Base-by-base conservation (phyloP, 176 grass and related monocot species). In the Zea luxurians region DNA sequence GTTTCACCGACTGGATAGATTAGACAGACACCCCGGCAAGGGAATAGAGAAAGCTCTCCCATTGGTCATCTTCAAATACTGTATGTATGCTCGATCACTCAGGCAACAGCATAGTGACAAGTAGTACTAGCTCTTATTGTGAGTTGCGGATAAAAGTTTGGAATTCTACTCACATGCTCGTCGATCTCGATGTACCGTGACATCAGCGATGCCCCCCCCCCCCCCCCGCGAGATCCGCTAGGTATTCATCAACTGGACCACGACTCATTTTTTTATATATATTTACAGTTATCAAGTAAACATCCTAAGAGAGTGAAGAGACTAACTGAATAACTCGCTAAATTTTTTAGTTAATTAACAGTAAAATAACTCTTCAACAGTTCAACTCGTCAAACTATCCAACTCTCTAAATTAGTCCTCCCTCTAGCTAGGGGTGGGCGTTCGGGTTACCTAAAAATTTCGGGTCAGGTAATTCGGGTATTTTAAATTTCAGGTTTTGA, bases 121-220 rank as follows among this genome's bases (percentile, higher is more conserved):
- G 66, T 13, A 8, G 16, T 4, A 68, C 17, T n/a, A n/a, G n/a
- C n/a, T 42, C 7, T 45, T 47, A 5, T 37, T 66, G 2, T 27
- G 48, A 2, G 54, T 41, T 63, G 17, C 43, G 81, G 86, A 88
- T 88, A 84, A 80, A 80, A 80, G 41, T 45, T 80, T 43, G 70
- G 77, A 76, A 84, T 84, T 78, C 12, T n/a, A 17, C 64, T 57
- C 86, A 84, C 86, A 65, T 80, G 76, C 48, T 79, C 57, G 13
- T 61, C 74, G 75, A 83, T 87, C 80, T 83, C 74, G 80, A 83
- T 87, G 75, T 49, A 40, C 42, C 11, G 0, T 64, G 45, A 67
- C 86, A 61, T 88, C 76, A 88, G 46, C 86, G 11, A 9, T 0
- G 55, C 27, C 38, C 10, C 5, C 36, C 38, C 1, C 2, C 2